phyloP scores from a whole-genome alignment of 371 early-diverging fungal species.

The Mortierella sp. region DNA sequence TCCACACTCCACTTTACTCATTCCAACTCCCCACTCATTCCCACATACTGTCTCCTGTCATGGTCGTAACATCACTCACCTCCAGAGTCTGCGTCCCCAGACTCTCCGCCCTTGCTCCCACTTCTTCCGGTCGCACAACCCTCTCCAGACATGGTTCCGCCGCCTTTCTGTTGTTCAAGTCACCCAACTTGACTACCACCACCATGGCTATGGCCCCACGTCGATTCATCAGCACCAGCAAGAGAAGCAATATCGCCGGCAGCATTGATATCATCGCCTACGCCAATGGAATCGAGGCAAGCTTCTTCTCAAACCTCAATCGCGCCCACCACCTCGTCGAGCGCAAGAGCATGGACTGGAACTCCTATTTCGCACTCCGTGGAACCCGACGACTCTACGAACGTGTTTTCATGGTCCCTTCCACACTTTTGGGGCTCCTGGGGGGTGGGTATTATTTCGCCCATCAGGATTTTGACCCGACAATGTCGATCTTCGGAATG shows the following conservation, averaged over 20 bases:
- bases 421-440: constrained; percentile 68
- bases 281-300: background rate
- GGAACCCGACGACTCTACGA: constrained; percentile 79
- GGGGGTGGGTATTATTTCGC: constrained; percentile 79
- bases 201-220: background rate
- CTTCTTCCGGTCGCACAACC: background rate
- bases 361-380: constrained; percentile 83
- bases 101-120: background rate
- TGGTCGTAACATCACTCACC: background rate
- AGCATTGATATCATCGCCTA: background rate
- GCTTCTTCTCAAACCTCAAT: background rate
- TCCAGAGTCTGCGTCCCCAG: background rate
- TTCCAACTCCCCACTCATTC: background rate
- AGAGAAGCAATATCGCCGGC: background rate
- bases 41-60: background rate
- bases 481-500: constrained; percentile 79
- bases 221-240: background rate
- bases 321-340: background rate
- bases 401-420: constrained; percentile 72
- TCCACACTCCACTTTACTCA: background rate
- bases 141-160: background rate
- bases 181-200: background rate
- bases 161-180: background rate
- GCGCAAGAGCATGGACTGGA: constrained; percentile 65
- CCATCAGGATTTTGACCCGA: constrained; percentile 83